These are phyloP conservation scores for Penicillium sp. DNA, from an alignment of 2,329 filamentous ascomycete species.

Conservation along the genomic window DNA sequence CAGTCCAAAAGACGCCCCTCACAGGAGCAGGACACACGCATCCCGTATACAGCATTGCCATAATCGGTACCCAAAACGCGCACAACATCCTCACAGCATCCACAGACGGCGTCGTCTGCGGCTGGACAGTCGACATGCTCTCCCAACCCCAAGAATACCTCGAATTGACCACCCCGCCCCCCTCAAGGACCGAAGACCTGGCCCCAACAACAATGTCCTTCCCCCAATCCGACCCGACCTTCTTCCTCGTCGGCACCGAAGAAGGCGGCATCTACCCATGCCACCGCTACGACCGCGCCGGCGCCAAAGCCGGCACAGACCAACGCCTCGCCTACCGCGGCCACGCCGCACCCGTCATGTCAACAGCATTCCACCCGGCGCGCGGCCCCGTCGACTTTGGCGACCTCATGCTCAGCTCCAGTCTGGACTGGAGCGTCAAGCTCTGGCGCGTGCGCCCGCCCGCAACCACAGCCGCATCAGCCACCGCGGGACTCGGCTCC, in stretches of 20 bases:
- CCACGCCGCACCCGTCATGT: constrained; percentile 92
- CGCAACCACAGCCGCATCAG: constrained; percentile 37
- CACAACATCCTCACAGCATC: constrained; percentile 98
- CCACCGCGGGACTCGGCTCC: constrained; percentile 30
- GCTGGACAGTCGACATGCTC: constrained; percentile 97
- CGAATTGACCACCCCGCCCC: constrained; percentile 77
- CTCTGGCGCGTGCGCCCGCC: constrained; percentile 79
- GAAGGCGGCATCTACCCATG: constrained; percentile 96
- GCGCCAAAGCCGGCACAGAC: constrained; percentile 94
- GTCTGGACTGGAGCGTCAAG: constrained; percentile 95
- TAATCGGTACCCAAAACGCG: constrained; percentile 96
- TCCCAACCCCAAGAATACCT: constrained; percentile 93
- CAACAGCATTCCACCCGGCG: constrained; percentile 89
- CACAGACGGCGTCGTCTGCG: constrained; percentile 93
- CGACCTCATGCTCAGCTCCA: constrained; percentile 87
- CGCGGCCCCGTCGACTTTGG: constrained; percentile 90
- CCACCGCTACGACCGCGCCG: constrained; percentile 93
- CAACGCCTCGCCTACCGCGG: constrained; percentile 81
- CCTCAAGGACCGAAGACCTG: constrained; percentile 88
- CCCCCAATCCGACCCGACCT: constrained; percentile 90
- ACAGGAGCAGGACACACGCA: constrained; percentile 95
- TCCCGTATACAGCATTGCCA: constrained; percentile 90
- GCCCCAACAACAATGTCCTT: constrained; percentile 94
- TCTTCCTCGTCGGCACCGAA: constrained; percentile 94
- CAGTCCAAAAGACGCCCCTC: constrained; percentile 92